phyloP scores from a whole-genome alignment of 306 rosid genomes.

The Abrus pulchellus region DNA sequence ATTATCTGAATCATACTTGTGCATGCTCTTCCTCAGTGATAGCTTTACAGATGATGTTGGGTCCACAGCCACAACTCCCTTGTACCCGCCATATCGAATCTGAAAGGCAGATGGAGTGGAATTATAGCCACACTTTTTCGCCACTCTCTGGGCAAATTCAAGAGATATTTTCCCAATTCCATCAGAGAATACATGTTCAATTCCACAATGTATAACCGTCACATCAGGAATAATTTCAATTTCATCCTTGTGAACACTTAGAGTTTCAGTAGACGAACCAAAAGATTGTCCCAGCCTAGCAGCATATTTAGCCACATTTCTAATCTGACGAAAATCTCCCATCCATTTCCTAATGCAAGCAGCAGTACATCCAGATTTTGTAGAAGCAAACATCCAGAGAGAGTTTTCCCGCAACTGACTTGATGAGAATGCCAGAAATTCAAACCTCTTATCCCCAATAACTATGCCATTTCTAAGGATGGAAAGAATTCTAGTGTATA shows the following conservation, averaged over 20 bases:
- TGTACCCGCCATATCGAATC: slow-evolving; percentile 88
- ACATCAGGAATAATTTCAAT: slow-evolving; percentile 69
- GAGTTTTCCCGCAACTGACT: slow-evolving; percentile 90
- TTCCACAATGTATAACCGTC: slow-evolving; percentile 17
- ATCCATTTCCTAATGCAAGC: slow-evolving; percentile 65
- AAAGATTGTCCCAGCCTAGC: slow-evolving; percentile 94
- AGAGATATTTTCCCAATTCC: slow-evolving; percentile 92
- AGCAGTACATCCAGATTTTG: slow-evolving; percentile 55
- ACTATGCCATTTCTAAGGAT: slow-evolving; percentile 69
- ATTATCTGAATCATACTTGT: slow-evolving; percentile 68
- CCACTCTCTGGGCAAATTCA: slow-evolving; percentile 73
- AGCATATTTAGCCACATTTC: slow-evolving; percentile 93
- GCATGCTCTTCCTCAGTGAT: slow-evolving; percentile 84
- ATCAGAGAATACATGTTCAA: slow-evolving; percentile 75
- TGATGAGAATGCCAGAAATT: slow-evolving; percentile 89
- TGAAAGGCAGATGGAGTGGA: slow-evolving; percentile 83
- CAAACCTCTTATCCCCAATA: slow-evolving; percentile 79
- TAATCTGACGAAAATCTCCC: slow-evolving; percentile 75
- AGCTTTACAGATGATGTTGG: slow-evolving; percentile 70
- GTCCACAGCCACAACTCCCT: slow-evolving; percentile 93
- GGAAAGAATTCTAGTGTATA: slow-evolving; percentile 74
- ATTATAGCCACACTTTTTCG: slow-evolving; percentile 66
- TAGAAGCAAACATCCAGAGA: slow-evolving; percentile 88
- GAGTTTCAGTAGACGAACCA: slow-evolving; percentile 89
- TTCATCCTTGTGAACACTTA: slow-evolving; percentile 60